Conservation (phyloP, 2,329 filamentous ascomycete species). For the Arthrobotrys pseudoclavata region DNA sequence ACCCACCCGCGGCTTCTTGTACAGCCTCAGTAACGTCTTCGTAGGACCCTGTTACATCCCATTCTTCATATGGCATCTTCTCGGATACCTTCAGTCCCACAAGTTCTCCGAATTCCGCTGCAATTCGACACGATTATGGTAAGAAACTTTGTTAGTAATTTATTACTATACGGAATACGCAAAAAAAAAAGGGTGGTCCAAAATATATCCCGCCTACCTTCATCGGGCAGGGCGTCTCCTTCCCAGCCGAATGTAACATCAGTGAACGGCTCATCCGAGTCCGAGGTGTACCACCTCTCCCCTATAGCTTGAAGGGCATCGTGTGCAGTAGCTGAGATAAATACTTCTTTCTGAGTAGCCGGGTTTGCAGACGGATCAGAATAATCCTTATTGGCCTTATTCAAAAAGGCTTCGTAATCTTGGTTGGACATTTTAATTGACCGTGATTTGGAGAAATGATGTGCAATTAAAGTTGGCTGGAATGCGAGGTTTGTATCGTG, state of each 20-base stretch:
- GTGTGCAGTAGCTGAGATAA: slow-evolving; percentile 71
- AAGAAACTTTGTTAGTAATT: slow-evolving; percentile 38
- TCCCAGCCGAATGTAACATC: slow-evolving; percentile 58
- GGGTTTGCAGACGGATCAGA: slow-evolving; percentile 65
- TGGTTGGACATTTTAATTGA: slow-evolving; percentile 73
- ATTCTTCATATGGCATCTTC: slow-evolving; percentile 77
- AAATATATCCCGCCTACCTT: slow-evolving; percentile 57
- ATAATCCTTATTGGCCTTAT: slow-evolving; percentile 84
- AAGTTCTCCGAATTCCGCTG: slow-evolving; percentile 78
- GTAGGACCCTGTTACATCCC: slow-evolving; percentile 81
- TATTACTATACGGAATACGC: slow-evolving; percentile 19
- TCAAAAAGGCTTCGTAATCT: slow-evolving; percentile 85
- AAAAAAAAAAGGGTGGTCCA: not conserved
- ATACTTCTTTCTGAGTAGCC: slow-evolving; percentile 62
- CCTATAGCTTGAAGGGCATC: slow-evolving; percentile 74
- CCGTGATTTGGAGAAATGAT: slow-evolving; percentile 45
- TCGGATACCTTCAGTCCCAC: slow-evolving; percentile 73
- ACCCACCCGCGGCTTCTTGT: slow-evolving; percentile 50
- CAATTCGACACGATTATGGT: slow-evolving; percentile 27
- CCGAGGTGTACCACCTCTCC: slow-evolving; percentile 78
- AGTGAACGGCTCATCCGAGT: slow-evolving; percentile 79
- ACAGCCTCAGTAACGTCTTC: slow-evolving; percentile 75
- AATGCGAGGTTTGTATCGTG: slow-evolving; percentile 55
- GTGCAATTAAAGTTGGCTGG: slow-evolving; percentile 59
- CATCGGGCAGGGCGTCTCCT: slow-evolving; percentile 59